Conservation (phyloP, 2,329 filamentous ascomycete genomes). For the Fusarium continuum region DNA sequence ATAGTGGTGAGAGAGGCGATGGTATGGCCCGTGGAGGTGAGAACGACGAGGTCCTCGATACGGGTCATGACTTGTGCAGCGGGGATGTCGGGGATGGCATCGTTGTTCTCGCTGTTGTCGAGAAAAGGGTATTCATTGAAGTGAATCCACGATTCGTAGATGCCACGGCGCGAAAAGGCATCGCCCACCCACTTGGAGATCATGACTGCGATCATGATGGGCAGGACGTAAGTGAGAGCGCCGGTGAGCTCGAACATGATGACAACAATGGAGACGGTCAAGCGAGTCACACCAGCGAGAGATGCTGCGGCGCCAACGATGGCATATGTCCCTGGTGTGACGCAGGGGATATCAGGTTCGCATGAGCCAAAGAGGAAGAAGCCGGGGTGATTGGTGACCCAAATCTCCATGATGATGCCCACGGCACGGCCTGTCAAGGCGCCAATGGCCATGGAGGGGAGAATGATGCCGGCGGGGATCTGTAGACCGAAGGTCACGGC, state of each 20-base stretch:
- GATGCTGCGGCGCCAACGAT: conserved; percentile 95
- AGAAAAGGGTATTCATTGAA: conserved; percentile 96
- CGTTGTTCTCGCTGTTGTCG: conserved; percentile 85
- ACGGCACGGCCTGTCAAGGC: conserved; percentile 89
- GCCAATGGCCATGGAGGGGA: conserved; percentile 96
- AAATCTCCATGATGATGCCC: conserved; percentile 88
- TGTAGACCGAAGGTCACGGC: conserved; percentile 92
- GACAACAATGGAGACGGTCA: conserved; percentile 98
- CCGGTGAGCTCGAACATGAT: conserved; percentile 99
- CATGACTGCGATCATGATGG: conserved; percentile 99
- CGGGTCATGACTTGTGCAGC: conserved; percentile 92
- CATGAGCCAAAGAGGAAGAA: conserved; percentile 83
- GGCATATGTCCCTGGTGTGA: conserved; percentile 94
- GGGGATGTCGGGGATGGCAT: conserved; percentile 78
- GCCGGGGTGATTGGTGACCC: conserved; percentile 80
- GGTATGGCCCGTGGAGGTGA: conserved; percentile 88
- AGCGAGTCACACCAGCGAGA: conserved; percentile 91
- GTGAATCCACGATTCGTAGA: conserved; percentile 98
- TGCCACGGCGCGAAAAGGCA: conserved; percentile 89
- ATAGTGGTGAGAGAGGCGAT: conserved; percentile 77
- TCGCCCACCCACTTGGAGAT: conserved; percentile 98
- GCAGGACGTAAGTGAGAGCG: conserved; percentile 93
- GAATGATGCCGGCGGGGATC: conserved; percentile 92
- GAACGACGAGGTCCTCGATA: conserved; percentile 87
- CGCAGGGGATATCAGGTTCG: conserved; percentile 84